A percentile compares a stretch with the other conserved stretches of the same genome.
Conservation (phyloP, 139 green algal species). For the Micromonas commoda region DNA sequence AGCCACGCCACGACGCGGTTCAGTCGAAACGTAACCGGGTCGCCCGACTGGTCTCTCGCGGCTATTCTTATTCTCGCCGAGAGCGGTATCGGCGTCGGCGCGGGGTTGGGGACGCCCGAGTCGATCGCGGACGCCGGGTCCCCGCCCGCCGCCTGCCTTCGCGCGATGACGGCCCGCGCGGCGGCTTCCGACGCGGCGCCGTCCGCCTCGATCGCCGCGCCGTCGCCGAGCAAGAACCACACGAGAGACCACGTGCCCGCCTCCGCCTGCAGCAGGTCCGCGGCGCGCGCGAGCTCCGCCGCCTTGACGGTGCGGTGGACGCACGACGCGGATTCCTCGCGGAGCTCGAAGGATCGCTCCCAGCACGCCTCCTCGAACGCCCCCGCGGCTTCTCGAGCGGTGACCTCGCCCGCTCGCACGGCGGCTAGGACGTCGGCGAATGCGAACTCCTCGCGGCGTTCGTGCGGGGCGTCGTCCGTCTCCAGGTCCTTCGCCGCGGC, state of each 20-base stretch:
- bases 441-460: background rate
- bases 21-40: constrained; percentile 17
- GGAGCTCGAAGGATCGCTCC: background rate
- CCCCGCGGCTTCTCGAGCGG: background rate
- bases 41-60: background rate
- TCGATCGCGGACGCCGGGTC: background rate
- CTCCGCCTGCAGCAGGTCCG: too few species aligned
- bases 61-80: background rate
- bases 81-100: background rate
- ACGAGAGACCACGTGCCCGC: constrained; percentile 4
- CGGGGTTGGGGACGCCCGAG: too few species aligned
- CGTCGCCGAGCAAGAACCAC: constrained; percentile 5
- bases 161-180: background rate
- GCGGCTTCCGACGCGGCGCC: background rate
- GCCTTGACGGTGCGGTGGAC: background rate
- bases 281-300: background rate
- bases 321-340: background rate
- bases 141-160: background rate
- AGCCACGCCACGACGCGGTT: constrained; percentile 14
- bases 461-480: background rate
- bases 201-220: background rate
- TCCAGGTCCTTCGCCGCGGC: background rate
- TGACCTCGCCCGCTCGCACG: background rate
- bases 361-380: background rate
- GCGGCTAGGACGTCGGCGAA: constrained; percentile 6